phyloP scores from a whole-genome alignment of 1,284 basidiomycete genomes.

The Blastosporella zonata region DNA sequence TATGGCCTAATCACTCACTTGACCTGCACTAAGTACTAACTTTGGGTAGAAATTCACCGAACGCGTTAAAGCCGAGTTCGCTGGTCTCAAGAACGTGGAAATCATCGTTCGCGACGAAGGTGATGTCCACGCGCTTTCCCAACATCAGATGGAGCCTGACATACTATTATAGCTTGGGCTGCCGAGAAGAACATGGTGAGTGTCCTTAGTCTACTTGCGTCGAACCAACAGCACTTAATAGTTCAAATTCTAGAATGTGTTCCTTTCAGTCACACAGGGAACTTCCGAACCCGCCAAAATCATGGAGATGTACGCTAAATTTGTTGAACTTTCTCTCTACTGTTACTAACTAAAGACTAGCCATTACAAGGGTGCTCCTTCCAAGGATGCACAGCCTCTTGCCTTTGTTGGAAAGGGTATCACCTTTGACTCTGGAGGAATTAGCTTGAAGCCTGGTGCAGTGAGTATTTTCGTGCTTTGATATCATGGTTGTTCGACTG shows the following conservation, averaged over 20 bases:
- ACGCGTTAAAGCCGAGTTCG: conserved; percentile 67
- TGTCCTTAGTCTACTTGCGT: background rate
- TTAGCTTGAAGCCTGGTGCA: conserved; percentile 76
- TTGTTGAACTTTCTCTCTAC: conserved; percentile 3
- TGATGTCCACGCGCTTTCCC: conserved; percentile 25
- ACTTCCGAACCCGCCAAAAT: conserved; percentile 84
- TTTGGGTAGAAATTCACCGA: conserved; percentile 61
- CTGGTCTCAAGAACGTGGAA: conserved; percentile 65
- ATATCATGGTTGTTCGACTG: background rate
- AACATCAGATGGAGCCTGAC: conserved; percentile 9
- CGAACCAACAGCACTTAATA: background rate
- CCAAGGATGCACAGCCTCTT: conserved; percentile 57
- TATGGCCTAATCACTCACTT: conserved; percentile 26
- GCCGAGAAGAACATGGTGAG: conserved; percentile 76
- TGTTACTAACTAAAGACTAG: conserved; percentile 31
- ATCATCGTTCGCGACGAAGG: conserved; percentile 76
- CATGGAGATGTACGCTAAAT: conserved; percentile 70
- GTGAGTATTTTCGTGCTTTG: conserved; percentile 40
- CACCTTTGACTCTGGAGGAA: conserved; percentile 88
- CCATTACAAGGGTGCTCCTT: conserved; percentile 75
- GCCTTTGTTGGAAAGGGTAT: conserved; percentile 88
- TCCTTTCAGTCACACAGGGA: conserved; percentile 86
- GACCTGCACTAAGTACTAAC: background rate
- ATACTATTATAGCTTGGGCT: conserved; percentile 62
- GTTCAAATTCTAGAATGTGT: conserved; percentile 55